Evolutionary conservation across 1,284 basidiomycete species (phyloP).

Genomic region (Fomes fomentarius): DNA sequence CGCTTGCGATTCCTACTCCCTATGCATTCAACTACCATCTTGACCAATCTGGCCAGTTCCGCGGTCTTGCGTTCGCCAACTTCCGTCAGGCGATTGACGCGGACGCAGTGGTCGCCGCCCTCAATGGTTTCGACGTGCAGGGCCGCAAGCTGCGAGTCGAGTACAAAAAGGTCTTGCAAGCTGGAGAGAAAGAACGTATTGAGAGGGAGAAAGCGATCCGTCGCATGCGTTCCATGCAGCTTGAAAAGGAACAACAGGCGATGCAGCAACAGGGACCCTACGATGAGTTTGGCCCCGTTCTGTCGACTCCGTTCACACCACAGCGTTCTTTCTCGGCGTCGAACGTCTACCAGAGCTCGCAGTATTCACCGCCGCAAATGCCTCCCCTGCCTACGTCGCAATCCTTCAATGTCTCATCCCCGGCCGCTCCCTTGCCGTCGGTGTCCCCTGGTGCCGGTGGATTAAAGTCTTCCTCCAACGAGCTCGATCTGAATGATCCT

Average conservation of each 20-base stretch:
- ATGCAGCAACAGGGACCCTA: slow-evolving; percentile 48
- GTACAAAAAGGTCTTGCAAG: slow-evolving; percentile 99
- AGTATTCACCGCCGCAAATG: slow-evolving; percentile 62
- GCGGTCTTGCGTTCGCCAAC: slow-evolving; percentile 98
- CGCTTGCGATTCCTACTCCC: slow-evolving; percentile 93
- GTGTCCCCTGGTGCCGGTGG: slow-evolving; percentile 60
- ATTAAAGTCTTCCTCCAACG: slow-evolving; percentile 56
- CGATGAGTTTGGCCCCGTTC: slow-evolving; percentile 68
- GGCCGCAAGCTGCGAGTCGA: slow-evolving; percentile 99
- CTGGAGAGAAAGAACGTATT: slow-evolving; percentile 98
- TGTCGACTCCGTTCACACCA: slow-evolving; percentile 53
- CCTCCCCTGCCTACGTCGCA: slow-evolving; percentile 63
- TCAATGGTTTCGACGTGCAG: slow-evolving; percentile 95
- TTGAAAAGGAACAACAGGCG: slow-evolving; percentile 76
- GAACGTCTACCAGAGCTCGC: slow-evolving; percentile 58
- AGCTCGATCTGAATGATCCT: slow-evolving; percentile 95
- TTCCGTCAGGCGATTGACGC: slow-evolving; percentile 92
- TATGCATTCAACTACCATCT: slow-evolving; percentile 99
- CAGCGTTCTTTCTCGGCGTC: slow-evolving; percentile 71
- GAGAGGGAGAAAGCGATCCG: slow-evolving; percentile 99
- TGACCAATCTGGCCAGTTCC: slow-evolving; percentile 94
- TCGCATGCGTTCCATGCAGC: slow-evolving; percentile 95
- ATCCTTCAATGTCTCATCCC: slow-evolving; percentile 51
- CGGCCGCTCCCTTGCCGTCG: slow-evolving; percentile 50
- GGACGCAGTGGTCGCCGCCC: slow-evolving; percentile 92